Conservation (phyloP, 345 rosid genomes). For the Fremontodendron californicum region DNA sequence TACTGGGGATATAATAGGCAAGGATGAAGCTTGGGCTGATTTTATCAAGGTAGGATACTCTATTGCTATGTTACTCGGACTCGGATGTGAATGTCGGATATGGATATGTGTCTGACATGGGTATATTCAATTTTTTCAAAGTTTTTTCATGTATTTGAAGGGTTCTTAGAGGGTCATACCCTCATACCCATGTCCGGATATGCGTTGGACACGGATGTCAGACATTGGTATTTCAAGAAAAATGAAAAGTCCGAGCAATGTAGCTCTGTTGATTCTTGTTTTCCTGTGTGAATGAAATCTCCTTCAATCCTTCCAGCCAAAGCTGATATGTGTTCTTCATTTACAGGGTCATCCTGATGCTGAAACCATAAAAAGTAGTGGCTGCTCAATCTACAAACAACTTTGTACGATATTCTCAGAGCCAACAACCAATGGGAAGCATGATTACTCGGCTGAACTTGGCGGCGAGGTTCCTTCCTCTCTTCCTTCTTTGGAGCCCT, state of each 20-base stretch:
- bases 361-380: slow-evolving; percentile 38
- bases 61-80: too few relatives aligned
- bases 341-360: slow-evolving; percentile 53
- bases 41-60: slow-evolving; percentile 34
- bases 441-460: slow-evolving; percentile 17
- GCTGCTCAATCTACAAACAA: slow-evolving; percentile 49
- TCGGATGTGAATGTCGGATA: too few relatives aligned
- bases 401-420: slow-evolving; percentile 43
- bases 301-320: background rate
- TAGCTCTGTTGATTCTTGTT: too few relatives aligned
- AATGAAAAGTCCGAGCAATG: too few relatives aligned
- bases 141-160: too few relatives aligned
- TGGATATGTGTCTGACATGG: too few relatives aligned
- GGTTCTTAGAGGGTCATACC: too few relatives aligned
- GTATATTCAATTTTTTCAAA: too few relatives aligned
- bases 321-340: slow-evolving; percentile 17
- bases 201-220: too few relatives aligned
- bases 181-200: too few relatives aligned
- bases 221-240: too few relatives aligned
- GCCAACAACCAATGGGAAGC: slow-evolving; percentile 28
- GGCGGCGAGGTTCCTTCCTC: slow-evolving; percentile 16
- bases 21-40: slow-evolving; percentile 43
- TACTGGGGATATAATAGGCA: slow-evolving; percentile 32
- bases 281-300: background rate
- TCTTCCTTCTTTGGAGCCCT: slow-evolving; percentile 14